Conservation (phyloP, 2,329 filamentous ascomycete genomes). For the Botrytis porri region DNA sequence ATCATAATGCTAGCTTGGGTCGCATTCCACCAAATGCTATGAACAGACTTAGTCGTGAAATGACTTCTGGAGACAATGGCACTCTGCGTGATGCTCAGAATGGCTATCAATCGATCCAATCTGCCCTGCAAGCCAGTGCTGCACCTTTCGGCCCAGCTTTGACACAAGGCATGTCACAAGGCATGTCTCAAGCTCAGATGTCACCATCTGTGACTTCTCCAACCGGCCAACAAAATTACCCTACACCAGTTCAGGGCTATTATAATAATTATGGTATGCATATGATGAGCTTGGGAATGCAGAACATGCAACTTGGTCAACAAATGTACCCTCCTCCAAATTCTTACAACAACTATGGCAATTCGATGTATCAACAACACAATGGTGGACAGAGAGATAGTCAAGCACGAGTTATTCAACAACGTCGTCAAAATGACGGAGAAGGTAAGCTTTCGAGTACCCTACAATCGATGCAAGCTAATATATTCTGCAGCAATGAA, state of each 20-base stretch:
- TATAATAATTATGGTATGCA: conserved; percentile 48
- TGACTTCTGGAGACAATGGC: conserved; percentile 42
- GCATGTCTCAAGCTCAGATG: conserved; percentile 34
- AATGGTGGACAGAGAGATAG: conserved; percentile 62
- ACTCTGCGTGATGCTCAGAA: conserved; percentile 44
- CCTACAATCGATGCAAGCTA: conserved; percentile 19
- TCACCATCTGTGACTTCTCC: conserved; percentile 33
- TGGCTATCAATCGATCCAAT: conserved; percentile 60
- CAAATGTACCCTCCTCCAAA: conserved; percentile 55
- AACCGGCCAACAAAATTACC: conserved; percentile 32
- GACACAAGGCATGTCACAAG: conserved; percentile 44
- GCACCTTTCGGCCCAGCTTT: conserved; percentile 71
- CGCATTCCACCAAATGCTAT: conserved; percentile 68
- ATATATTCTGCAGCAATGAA: conserved; percentile 55
- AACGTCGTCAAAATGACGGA: conserved; percentile 70
- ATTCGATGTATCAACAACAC: conserved; percentile 32
- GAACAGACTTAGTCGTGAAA: conserved; percentile 70
- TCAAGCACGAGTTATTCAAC: conserved; percentile 72
- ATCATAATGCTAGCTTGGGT: conserved; percentile 79
- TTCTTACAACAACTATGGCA: conserved; percentile 44
- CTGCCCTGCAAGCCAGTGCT: conserved; percentile 75
- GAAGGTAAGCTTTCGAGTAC: conserved; percentile 52
- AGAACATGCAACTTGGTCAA: conserved; percentile 57
- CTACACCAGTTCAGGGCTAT: conserved; percentile 34
- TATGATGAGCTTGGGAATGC: conserved; percentile 67